Evolutionary conservation across 306 rosid species (phyloP).

Genomic region (Trichosanthes truncata): DNA sequence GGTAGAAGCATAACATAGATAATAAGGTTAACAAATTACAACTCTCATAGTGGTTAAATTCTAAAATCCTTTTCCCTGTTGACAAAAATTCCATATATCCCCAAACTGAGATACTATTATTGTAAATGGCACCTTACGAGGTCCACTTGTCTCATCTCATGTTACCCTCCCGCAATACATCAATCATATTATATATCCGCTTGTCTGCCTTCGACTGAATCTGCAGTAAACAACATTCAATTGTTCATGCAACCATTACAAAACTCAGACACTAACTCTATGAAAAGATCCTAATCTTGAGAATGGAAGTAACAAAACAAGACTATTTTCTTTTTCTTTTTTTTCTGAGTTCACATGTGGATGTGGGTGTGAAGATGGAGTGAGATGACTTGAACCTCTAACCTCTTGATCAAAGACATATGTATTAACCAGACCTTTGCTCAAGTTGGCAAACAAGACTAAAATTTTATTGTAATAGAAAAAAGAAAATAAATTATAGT

Average conservation of each 20-base stretch:
- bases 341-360: too few relatives aligned
- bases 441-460: too few relatives aligned
- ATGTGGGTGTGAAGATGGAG: too few relatives aligned
- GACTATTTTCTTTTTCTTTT: too few relatives aligned
- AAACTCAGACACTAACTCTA: background rate
- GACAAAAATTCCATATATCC: background rate
- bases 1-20: background rate
- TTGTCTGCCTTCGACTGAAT: conserved; percentile 39
- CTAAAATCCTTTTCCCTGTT: background rate
- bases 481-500: too few relatives aligned
- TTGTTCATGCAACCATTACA: background rate
- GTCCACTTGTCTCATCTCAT: conserved; percentile 40
- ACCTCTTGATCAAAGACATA: too few relatives aligned
- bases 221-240: conserved; percentile 27
- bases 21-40: background rate
- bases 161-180: conserved; percentile 69
- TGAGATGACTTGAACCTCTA: too few relatives aligned
- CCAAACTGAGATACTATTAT: background rate
- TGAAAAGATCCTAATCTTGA: background rate
- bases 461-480: too few relatives aligned
- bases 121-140: background rate
- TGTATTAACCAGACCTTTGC: too few relatives aligned
- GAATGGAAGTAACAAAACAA: background rate
- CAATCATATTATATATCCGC: conserved; percentile 64
- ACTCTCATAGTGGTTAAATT: background rate